Evolutionary conservation across 768 basidiomycete species (phyloP), one percentile per base, ranked within the genome.

Genomic region (Lentinula sp.): DNA sequence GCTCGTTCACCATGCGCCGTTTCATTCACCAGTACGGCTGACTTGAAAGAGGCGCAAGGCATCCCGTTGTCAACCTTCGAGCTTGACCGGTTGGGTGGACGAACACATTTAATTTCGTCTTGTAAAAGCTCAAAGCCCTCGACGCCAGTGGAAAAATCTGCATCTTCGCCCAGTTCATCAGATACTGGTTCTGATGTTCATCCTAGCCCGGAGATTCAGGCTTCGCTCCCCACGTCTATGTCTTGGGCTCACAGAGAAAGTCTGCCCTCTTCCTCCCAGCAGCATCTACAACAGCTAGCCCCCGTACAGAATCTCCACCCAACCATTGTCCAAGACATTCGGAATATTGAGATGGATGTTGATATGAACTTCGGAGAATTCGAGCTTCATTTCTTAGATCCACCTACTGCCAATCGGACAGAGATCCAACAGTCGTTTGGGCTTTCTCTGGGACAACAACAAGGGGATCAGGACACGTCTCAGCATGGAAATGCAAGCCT

Each of bases 41-140:
- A 56, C 6, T 9, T 56, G 16, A 41, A 56, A 13, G 20, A 57
- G 56, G 67, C 68, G 20, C 66, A 68, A 35, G 66, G 68, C 61
- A 54, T 65, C 3, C 7, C 55, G 18, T 65, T 80, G 56, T 73
- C 76, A 4, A 67, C 75, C 33, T 73, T 73, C 1, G 85, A 86
- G 57, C 78, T 86, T 28, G 81, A 85, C 64, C 77, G 83, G 32
- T 69, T 85, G 45, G 80, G 79, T 23, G 85, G 85, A 2, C 80
- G 77, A 65, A 86, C 85, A 0, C 72, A 74, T 63, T 66, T 81
- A 3, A 72, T 81, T 41, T 68, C 77, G 8, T 12, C 55, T 28
- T 56, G 55, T 33, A 43, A 23, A 28, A 15, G n/a, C 15, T 41
- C 53, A 36, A 52, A 35, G 13, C 8, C 53, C 5, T 16, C 13